Conservation (phyloP, 192 early-diverging fungal genomes). For the Ambispora gerdemannii region DNA sequence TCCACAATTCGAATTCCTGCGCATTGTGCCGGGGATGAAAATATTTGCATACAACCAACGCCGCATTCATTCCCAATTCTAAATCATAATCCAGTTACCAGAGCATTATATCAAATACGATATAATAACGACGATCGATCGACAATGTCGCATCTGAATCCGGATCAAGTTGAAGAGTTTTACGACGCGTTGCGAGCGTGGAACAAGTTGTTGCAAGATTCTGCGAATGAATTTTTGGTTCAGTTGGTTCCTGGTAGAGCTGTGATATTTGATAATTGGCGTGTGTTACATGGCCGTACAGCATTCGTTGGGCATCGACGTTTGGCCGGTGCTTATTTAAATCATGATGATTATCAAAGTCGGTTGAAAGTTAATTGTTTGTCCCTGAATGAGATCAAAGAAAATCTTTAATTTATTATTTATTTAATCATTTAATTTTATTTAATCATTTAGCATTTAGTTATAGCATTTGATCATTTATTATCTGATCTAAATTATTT, state of each 20-base stretch:
- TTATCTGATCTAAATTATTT: no score
- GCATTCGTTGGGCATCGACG: slow-evolving; percentile 69
- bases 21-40: slow-evolving; percentile 72
- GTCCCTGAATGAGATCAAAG: no score
- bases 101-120: slow-evolving; percentile 61
- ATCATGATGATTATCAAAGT: slow-evolving; percentile 73
- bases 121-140: slow-evolving; percentile 86
- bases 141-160: slow-evolving; percentile 46
- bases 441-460: no score
- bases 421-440: no score
- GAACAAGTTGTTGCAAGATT: slow-evolving; percentile 53
- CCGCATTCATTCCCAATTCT: slow-evolving; percentile 62
- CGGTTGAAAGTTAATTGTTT: slow-evolving; percentile 41
- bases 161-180: slow-evolving; percentile 54
- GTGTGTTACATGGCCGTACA: slow-evolving; percentile 73
- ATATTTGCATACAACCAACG: slow-evolving; percentile 59
- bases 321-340: slow-evolving; percentile 67
- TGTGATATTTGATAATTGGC: slow-evolving; percentile 81
- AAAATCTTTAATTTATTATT: no score
- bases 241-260: slow-evolving; percentile 64
- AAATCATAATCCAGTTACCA: slow-evolving; percentile 54
- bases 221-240: slow-evolving; percentile 63
- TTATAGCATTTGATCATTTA: no score
- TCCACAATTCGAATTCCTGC: slow-evolving; percentile 57
- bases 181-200: slow-evolving; percentile 71